Evolutionary conservation across 2,329 filamentous ascomycete species (phyloP), one percentile per base, ranked within the genome.

Genomic region (Apiospora kogelbergensis): DNA sequence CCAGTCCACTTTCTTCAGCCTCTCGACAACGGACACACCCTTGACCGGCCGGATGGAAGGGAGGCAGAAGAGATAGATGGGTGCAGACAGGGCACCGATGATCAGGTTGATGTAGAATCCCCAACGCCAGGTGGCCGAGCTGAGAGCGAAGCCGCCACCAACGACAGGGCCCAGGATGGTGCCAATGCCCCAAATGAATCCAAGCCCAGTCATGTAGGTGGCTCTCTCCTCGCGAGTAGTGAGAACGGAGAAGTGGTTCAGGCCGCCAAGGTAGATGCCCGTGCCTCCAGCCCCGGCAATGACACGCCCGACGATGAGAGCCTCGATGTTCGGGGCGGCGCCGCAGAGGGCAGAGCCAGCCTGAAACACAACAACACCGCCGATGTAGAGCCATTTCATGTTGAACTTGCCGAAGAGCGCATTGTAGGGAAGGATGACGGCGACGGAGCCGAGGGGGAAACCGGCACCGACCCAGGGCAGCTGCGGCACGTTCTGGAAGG

Each of bases 81-180:
- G 77, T 0, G 70, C 68, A 11, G 72, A 72, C 45, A 81, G 75
- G 37, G 72, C 83, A 7, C 78, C 86, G 0, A 85, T 80, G 63
- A 85, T 77, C 0, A 89, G 79, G 71, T 89, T 90, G 78, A 90
- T 84, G 72, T 90, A 90, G 69, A 86, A 86, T 0, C 78, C 78
- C 80, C 68, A 85, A 46, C 84, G 71, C 84, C 84, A 86, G 0
- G 79, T 81, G 0, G 80, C 83, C 7, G 24, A 45, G 40, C 66
- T 70, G 33, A 81, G 80, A 7, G 77, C 77, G 48, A 86, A 85
- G 0, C 80, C 82, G 22, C 84, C 84, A 20, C 84, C 84, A 15
- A 86, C 75, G 2, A 86, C 77, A 1, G 84, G 85, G 0, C 85
- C 85, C 1, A 86, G 74, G 6, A 85, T 78, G 6, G 78, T 81